phyloP scores from a whole-genome alignment of 2,329 filamentous ascomycete genomes.

The Cercospora canescens region DNA sequence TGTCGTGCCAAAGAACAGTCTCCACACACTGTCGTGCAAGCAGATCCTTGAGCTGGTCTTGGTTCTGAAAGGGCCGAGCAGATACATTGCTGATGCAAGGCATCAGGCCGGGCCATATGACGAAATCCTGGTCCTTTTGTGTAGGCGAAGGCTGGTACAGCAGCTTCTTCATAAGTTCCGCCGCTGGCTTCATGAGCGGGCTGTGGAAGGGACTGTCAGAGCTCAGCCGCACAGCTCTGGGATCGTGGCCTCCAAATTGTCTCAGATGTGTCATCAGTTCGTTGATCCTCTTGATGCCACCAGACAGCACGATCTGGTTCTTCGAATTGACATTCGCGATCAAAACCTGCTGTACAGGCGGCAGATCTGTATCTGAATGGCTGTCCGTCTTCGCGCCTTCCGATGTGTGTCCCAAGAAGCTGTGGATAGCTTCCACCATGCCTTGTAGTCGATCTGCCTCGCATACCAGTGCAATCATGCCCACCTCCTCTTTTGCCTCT shows the following conservation, averaged over 20 bases:
- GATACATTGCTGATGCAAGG: conserved; percentile 86
- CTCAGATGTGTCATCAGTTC: conserved; percentile 80
- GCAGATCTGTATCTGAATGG: conserved; percentile 57
- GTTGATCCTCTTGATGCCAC: conserved; percentile 79
- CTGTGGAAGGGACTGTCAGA: conserved; percentile 90
- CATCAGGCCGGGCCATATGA: conserved; percentile 73
- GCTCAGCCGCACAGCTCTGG: conserved; percentile 80
- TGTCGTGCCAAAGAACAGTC: conserved; percentile 93
- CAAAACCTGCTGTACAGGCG: conserved; percentile 80
- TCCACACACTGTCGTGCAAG: conserved; percentile 82
- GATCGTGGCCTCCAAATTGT: conserved; percentile 89
- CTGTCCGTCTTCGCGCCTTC: conserved; percentile 69
- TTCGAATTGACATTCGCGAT: conserved; percentile 95
- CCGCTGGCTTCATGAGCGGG: conserved; percentile 85
- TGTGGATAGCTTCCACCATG: conserved; percentile 72
- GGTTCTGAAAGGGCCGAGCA: conserved; percentile 72
- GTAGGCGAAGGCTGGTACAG: conserved; percentile 58
- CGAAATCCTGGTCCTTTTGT: conserved; percentile 61
- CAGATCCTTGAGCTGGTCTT: conserved; percentile 74
- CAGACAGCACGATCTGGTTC: conserved; percentile 93
- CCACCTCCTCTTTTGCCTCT: conserved; percentile 71
- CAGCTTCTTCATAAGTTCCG: conserved; percentile 68
- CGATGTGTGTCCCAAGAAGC: conserved; percentile 70
- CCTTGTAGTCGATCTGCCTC: conserved; percentile 72
- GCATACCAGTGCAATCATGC: conserved; percentile 91